Conservation (phyloP, 306 rosid genomes). For the Senna siamea region DNA sequence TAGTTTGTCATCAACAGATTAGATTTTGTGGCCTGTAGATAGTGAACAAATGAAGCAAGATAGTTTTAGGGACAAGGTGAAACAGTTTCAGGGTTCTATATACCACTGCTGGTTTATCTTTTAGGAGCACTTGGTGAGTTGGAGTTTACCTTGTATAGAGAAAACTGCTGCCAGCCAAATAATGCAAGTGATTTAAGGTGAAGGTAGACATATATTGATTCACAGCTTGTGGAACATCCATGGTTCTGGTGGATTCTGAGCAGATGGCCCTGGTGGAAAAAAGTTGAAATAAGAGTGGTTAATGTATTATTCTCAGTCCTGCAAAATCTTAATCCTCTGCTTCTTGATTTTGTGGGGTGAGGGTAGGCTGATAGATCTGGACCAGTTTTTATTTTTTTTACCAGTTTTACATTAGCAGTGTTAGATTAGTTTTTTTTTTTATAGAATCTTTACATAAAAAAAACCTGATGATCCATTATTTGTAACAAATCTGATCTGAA, state of each 20-base stretch:
- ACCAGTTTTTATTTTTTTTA: neutral
- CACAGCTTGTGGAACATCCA: slow-evolving; percentile 25
- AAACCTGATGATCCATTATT: neutral
- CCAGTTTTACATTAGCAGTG: neutral
- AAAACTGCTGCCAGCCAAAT: slow-evolving; percentile 17
- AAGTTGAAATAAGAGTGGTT: slow-evolving; percentile 7
- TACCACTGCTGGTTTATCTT: slow-evolving; percentile 6
- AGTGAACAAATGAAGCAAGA: slow-evolving; percentile 26
- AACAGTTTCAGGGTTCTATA: neutral
- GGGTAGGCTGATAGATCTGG: neutral
- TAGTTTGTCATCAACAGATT: neutral
- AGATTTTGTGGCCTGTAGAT: slow-evolving; percentile 32
- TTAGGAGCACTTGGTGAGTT: neutral
- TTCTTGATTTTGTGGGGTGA: neutral
- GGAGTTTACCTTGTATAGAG: slow-evolving; percentile 28
- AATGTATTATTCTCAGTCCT: neutral
- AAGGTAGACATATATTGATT: neutral
- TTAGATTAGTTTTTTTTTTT: too few species aligned
- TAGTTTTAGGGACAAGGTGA: neutral
- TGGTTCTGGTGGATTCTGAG: slow-evolving; percentile 24
- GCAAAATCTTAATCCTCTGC: neutral
- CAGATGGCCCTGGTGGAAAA: neutral
- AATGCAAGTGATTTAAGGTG: slow-evolving; percentile 1
- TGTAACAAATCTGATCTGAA: slow-evolving; percentile 18
- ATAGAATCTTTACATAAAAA: neutral